Base-by-base conservation (phyloP, 2,329 filamentous ascomycete species). In the Alternaria sp. region DNA sequence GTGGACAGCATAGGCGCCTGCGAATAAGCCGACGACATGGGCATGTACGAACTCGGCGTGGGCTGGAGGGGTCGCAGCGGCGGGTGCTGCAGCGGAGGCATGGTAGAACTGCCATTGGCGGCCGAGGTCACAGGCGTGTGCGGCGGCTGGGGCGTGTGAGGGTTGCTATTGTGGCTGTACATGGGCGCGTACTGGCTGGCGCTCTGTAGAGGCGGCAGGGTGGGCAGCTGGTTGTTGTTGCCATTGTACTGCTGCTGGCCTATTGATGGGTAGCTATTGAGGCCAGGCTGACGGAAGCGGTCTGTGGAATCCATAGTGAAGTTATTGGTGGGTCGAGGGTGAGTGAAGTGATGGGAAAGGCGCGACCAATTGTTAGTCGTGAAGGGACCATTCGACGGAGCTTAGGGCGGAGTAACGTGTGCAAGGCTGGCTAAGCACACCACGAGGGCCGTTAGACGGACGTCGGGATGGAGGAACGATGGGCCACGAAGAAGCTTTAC, bases 11-110 rank as follows among this genome's bases (percentile, higher is more conserved):
- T 71, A 40, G 75, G 70, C 43, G 76, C 66, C 61, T 80, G 77
- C 56, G 78, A 78, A 66, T 76, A 78, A 36, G 74, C 76, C 55
- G 76, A 75, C 43, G 74, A 69, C 67, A 75, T 71, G 57, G 74
- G 69, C 66, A 79, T 60, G 68, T 77, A 76, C 26, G 70, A 68
- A n/a, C 73, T 76, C 32, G 77, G 77, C 45, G 78, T 79, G 6
- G 79, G 78, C 58, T 80, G 77, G 52, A 77, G 75, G 23, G 78
- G 77, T 60, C 77, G 71, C 57, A 80, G 73, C 59, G 77, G 77
- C 50, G 79, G 77, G 61, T 80, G 75, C 65, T 75, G 76, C 50
- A 79, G 76, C 62, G 77, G 70, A 26, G 78, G 77, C 67, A 79
- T 78, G 50, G 73, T 69, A 44, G 70, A 71, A 54, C 65, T 71